These are phyloP conservation scores for Hippophae rhamnoides DNA, from an alignment of 306 rosid genomes.

Conservation along the genomic window DNA sequence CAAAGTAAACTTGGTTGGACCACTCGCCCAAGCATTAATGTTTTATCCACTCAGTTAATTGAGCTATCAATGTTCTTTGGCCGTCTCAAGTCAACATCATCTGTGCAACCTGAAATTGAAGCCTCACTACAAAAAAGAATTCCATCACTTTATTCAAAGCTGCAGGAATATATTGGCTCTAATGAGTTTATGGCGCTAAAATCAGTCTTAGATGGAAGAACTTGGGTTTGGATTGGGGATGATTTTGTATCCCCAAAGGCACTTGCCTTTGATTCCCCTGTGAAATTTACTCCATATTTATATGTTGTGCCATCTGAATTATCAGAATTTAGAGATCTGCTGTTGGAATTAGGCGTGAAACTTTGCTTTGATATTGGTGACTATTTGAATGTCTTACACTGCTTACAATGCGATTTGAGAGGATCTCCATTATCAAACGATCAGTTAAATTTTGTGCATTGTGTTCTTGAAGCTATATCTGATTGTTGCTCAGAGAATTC, in stretches of 20 bases:
- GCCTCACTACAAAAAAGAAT: slow-evolving; percentile 53
- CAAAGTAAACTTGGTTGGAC: slow-evolving; percentile 77
- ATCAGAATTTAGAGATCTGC: slow-evolving; percentile 67
- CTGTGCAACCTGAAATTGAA: slow-evolving; percentile 47
- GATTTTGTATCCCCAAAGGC: slow-evolving; percentile 73
- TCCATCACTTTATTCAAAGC: slow-evolving; percentile 55
- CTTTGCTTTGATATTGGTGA: slow-evolving; percentile 64
- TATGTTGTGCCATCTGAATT: slow-evolving; percentile 93
- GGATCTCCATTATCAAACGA: slow-evolving; percentile 66
- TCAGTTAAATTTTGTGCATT: slow-evolving; percentile 67
- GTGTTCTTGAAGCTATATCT: slow-evolving; percentile 85
- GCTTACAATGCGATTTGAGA: slow-evolving; percentile 58
- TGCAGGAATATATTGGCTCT: slow-evolving; percentile 52
- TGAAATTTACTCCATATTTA: slow-evolving; percentile 85
- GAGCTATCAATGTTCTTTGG: slow-evolving; percentile 60
- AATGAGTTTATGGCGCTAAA: slow-evolving; percentile 40
- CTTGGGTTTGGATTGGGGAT: slow-evolving; percentile 99
- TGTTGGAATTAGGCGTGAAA: slow-evolving; percentile 66
- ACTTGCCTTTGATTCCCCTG: slow-evolving; percentile 97
- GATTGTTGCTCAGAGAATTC: slow-evolving; percentile 69
- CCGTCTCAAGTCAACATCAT: slow-evolving; percentile 49
- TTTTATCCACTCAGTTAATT: slow-evolving; percentile 59
- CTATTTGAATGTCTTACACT: slow-evolving; percentile 63
- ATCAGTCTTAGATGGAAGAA: slow-evolving; percentile 49
- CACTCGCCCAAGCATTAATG: slow-evolving; percentile 39